phyloP scores from a whole-genome alignment of 139 green algal species.

The Desmodesmus armatus region DNA sequence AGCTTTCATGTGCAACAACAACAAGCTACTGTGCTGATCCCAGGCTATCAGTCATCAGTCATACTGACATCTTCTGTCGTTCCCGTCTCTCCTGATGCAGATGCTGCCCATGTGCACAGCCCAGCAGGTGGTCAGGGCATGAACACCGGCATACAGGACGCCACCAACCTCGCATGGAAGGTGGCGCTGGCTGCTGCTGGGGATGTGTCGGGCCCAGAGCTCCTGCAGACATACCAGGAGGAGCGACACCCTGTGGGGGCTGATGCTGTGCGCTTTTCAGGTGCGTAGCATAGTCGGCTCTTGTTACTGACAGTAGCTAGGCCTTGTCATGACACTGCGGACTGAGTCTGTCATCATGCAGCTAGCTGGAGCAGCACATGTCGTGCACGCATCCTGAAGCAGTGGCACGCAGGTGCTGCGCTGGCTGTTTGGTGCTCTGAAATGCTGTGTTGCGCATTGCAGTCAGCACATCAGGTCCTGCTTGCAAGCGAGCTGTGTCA shows the following conservation, averaged over 20 bases:
- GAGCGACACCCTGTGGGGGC: constrained; percentile 21
- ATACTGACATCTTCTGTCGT: too few relatives aligned
- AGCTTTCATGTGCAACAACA: too few relatives aligned
- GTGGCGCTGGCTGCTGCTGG: not conserved
- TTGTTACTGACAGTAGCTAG: not conserved
- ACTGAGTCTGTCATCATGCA: too few relatives aligned
- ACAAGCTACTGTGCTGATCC: too few relatives aligned
- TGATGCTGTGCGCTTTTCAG: constrained; percentile 3
- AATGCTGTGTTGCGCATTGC: too few relatives aligned
- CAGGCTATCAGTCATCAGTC: too few relatives aligned
- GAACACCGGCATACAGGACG: constrained; percentile 28
- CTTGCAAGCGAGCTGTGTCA: too few relatives aligned
- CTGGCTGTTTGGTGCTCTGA: too few relatives aligned
- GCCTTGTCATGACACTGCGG: too few relatives aligned
- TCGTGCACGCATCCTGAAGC: not conserved
- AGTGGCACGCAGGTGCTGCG: not conserved
- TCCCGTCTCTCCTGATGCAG: not conserved
- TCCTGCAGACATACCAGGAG: constrained; percentile 29
- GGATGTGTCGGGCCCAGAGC: not conserved
- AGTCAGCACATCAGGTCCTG: too few relatives aligned
- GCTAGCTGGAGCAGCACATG: not conserved
- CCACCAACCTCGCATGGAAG: constrained; percentile 29
- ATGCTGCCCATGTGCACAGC: constrained; percentile 25
- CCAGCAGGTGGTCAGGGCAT: constrained; percentile 20
- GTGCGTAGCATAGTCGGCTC: not conserved